Percentiles rank a stretch among this genome's conserved stretches.
Evolutionary conservation across 2,329 filamentous ascomycete genomes (phyloP).

Genomic region (Colletotrichum sidae): DNA sequence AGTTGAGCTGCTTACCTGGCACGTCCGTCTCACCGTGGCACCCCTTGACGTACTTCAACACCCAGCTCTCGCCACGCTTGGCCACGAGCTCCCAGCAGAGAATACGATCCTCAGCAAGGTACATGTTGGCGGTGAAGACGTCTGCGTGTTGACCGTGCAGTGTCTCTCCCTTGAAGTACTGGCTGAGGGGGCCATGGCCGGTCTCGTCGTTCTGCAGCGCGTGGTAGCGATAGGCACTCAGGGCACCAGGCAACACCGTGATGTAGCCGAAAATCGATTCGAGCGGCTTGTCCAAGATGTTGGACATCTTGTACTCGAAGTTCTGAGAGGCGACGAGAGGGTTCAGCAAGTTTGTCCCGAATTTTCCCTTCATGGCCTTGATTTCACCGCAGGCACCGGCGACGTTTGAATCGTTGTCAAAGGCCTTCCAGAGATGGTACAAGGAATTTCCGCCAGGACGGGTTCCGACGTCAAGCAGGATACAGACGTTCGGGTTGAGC

Average conservation of each 20-base stretch:
- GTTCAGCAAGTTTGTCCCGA: constrained; percentile 86
- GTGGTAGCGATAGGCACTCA: constrained; percentile 95
- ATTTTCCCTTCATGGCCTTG: constrained; percentile 93
- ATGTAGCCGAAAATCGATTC: constrained; percentile 99
- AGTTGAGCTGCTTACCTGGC: constrained; percentile 73
- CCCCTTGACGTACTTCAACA: constrained; percentile 96
- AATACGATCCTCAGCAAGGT: constrained; percentile 89
- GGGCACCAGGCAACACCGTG: constrained; percentile 92
- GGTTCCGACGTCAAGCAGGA: constrained; percentile 95
- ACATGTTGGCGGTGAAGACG: constrained; percentile 98
- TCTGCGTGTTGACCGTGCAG: constrained; percentile 96
- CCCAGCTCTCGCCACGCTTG: constrained; percentile 94
- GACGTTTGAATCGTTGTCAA: constrained; percentile 97
- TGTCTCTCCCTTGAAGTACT: constrained; percentile 99
- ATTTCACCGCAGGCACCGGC: constrained; percentile 98
- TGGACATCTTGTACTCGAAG: constrained; percentile 99
- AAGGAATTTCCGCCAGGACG: constrained; percentile 88
- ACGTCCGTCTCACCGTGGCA: constrained; percentile 98
- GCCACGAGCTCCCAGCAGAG: constrained; percentile 96
- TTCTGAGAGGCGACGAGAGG: constrained; percentile 97
- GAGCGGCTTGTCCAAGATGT: constrained; percentile 96
- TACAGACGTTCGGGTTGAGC: constrained; percentile 95
- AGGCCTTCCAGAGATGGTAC: constrained; percentile 99
- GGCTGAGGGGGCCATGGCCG: constrained; percentile 92
- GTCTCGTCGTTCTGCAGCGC: constrained; percentile 97